Conservation (phyloP, 768 basidiomycete species). For the Macrolepiota fuliginosa region DNA sequence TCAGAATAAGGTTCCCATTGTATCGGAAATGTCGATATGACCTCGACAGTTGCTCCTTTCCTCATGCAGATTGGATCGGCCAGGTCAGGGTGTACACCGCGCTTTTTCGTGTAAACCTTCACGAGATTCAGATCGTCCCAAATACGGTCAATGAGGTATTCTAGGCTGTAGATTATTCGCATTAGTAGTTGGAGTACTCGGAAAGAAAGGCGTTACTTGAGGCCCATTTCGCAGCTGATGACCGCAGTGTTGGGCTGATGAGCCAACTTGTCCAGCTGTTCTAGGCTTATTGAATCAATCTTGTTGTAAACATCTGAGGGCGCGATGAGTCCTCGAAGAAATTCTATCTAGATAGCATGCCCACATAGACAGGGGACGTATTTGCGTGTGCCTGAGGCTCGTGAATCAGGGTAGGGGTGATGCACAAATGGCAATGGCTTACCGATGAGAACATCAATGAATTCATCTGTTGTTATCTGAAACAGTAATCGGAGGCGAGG, state of each 20-base stretch:
- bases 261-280: conserved; percentile 81
- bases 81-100: conserved; percentile 92
- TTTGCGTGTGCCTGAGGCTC: conserved; percentile 74
- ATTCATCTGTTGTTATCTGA: conserved; percentile 93
- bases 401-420: not conserved
- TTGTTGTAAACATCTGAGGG: conserved; percentile 91
- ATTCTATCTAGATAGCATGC: conserved; percentile 21
- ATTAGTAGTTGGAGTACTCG: conserved; percentile 7
- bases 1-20: not conserved
- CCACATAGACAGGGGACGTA: conserved; percentile 91
- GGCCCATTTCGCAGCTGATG: conserved; percentile 92
- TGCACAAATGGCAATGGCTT: conserved; percentile 11
- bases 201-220: conserved; percentile 58
- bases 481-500: conserved; percentile 11
- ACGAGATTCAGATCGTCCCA: conserved; percentile 81
- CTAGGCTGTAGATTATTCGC: conserved; percentile 42
- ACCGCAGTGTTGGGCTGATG: conserved; percentile 84
- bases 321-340: not conserved
- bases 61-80: conserved; percentile 88
- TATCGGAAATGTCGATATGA: conserved; percentile 21
- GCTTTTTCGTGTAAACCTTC: conserved; percentile 96
- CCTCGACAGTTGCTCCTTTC: conserved; percentile 92
- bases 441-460: conserved; percentile 98
- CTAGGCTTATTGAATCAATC: conserved; percentile 84
- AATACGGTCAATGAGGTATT: conserved; percentile 72